Percentiles rank a stretch among this genome's conserved stretches.
phyloP scores from a whole-genome alignment of 2,329 filamentous ascomycete genomes.

The Lithohypha guttulata region DNA sequence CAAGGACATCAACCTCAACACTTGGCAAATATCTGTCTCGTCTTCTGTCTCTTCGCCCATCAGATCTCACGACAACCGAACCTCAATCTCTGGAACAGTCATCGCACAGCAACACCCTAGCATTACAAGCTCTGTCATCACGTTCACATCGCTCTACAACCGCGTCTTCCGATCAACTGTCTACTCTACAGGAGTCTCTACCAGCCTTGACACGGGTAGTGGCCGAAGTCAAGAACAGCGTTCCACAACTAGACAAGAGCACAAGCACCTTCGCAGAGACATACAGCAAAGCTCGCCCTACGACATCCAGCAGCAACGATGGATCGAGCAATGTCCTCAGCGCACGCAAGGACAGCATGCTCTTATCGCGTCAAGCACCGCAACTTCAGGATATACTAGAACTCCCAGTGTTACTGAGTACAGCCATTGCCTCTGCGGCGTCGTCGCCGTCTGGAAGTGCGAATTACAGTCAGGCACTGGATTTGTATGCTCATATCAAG shows the following conservation, averaged over 20 bases:
- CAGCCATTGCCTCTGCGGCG: conserved; percentile 45
- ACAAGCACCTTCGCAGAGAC: conserved; percentile 71
- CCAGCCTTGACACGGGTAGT: conserved; percentile 57
- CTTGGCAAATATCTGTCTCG: conserved; percentile 60
- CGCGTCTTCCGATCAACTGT: conserved; percentile 64
- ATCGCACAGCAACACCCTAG: conserved; percentile 68
- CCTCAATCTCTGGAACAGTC: conserved; percentile 68
- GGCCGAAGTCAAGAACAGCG: conserved; percentile 54
- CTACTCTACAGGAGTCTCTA: conserved; percentile 61
- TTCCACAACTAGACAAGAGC: conserved; percentile 69
- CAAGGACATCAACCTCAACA: conserved; percentile 25
- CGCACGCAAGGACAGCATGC: conserved; percentile 64
- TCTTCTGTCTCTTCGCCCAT: conserved; percentile 65
- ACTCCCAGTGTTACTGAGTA: conserved; percentile 72
- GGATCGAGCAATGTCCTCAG: conserved; percentile 57
- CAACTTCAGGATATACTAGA: conserved; percentile 84
- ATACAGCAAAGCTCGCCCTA: conserved; percentile 57
- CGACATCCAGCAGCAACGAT: neutral
- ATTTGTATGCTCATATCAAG: conserved; percentile 87
- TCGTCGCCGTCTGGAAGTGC: conserved; percentile 37
- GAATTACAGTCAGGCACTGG: conserved; percentile 80
- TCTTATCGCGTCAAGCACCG: conserved; percentile 78
- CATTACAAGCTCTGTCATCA: conserved; percentile 78
- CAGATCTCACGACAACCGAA: conserved; percentile 62
- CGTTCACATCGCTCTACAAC: conserved; percentile 80